Evolutionary conservation across 345 rosid genomes (phyloP), one percentile per base, ranked within the genome.

Genomic region (Rubroshorea leprosula): DNA sequence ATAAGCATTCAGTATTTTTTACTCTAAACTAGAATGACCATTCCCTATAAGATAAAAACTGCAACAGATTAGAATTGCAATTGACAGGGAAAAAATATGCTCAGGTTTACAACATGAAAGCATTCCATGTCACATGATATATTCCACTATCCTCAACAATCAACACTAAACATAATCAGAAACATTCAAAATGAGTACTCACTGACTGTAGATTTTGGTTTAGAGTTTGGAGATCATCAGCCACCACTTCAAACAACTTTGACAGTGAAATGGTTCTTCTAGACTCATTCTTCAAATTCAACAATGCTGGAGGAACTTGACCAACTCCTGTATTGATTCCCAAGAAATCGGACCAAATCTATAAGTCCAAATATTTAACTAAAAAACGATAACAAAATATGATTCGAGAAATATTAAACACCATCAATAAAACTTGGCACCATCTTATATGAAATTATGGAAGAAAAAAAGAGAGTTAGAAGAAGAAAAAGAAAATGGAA

Each of bases 121-220:
- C 41, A 35, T 35, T 6, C 11, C 1, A 35, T 35, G 1, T 6
- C 11, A 35, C 3, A 35, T 6, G 9, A 35, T 35, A n/a, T n/a
- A n/a, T n/a, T n/a, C 9, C 12, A 35, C 41, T 2, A 22, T 53
- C 22, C 16, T 55, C 50, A 43, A 24, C 10, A 27, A 35, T 5
- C 4, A 31, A 19, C 6, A n/a, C 16, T 51, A 14, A 16, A 21
- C 44, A 26, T 21, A 51, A 14, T 48, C 43, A 16, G 41, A 51
- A 44, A 58, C 43, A 52, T 7, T 17, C 2, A 45, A 10, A 49
- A n/a, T 13, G 49, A 31, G 46, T 52, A 83, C 96, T 83, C 60
- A 89, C 99, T 57, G 96, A 81, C 69, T 72, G 78, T 51, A 93
- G 99, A 79, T 89, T 93, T 65, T 85, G 80, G 65, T 93, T 93